A percentile compares a stretch with the other conserved stretches of the same genome.
Conservation (phyloP, 1,139 yeast genomes). For the Suhomyces panamericanus region DNA sequence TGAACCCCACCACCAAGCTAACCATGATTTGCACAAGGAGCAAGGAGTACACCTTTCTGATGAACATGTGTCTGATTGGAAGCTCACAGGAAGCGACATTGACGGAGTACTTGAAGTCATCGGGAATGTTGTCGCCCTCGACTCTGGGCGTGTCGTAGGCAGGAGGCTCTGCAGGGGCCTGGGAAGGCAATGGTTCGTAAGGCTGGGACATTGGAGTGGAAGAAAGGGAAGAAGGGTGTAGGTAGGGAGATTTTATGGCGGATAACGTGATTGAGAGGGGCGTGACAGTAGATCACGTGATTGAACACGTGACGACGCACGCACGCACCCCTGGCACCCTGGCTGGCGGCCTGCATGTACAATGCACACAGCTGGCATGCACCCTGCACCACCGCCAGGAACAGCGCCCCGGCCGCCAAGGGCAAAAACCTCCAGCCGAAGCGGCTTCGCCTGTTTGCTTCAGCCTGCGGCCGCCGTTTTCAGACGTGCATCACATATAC, state of each 20-base stretch:
- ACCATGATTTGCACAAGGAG: conserved; percentile 62
- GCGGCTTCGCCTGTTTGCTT: too few species aligned
- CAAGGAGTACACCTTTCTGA: conserved; percentile 77
- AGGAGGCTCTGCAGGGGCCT: conserved; percentile 10
- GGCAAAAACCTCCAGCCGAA: too few species aligned
- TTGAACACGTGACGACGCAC: too few species aligned
- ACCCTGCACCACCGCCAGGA: too few species aligned
- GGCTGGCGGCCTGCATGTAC: too few species aligned
- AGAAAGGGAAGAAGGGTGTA: neutral
- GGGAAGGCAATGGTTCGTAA: conserved; percentile 7
- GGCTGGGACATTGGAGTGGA: conserved; percentile 5
- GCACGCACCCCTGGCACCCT: too few species aligned
- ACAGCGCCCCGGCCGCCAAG: too few species aligned
- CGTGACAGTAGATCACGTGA: neutral
- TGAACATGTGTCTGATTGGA: conserved; percentile 71
- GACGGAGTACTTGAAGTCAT: conserved; percentile 83
- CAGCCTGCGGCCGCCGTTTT: too few species aligned
- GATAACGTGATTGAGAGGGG: neutral
- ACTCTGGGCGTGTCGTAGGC: conserved; percentile 26
- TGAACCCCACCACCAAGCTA: conserved; percentile 60
- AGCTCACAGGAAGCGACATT: conserved; percentile 77
- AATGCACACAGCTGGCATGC: too few species aligned
- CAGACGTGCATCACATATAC: too few species aligned
- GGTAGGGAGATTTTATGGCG: neutral
- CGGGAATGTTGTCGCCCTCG: conserved; percentile 54